Conservation (phyloP, 2,329 filamentous ascomycete genomes). For the Botryosphaeria dothidea region DNA sequence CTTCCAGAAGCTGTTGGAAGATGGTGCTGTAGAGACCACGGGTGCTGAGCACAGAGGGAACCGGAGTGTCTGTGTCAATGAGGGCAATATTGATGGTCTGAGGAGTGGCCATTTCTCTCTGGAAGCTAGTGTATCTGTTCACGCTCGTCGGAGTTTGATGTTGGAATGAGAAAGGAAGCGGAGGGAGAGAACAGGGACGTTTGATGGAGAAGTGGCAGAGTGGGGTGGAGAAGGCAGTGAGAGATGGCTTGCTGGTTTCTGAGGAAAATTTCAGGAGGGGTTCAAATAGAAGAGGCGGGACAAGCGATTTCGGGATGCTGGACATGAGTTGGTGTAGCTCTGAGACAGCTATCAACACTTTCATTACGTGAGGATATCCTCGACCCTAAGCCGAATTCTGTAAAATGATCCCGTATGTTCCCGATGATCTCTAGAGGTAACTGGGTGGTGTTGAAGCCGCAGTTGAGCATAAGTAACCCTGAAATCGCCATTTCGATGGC, state of each 20-base stretch:
- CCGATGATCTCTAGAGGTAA: neutral
- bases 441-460: neutral
- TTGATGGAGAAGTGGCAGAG: neutral
- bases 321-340: neutral
- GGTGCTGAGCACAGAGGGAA: conserved; percentile 26
- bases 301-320: neutral
- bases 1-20: conserved; percentile 29
- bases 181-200: neutral
- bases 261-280: neutral
- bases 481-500: neutral
- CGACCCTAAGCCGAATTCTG: conserved; percentile 3
- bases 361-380: conserved; percentile 10
- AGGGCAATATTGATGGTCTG: conserved; percentile 27
- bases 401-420: conserved; percentile 6
- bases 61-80: conserved; percentile 34
- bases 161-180: neutral
- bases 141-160: neutral
- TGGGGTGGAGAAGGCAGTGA: neutral
- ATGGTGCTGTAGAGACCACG: conserved; percentile 32
- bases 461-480: neutral
- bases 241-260: neutral
- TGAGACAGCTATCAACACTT: neutral
- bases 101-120: neutral
- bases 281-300: neutral
- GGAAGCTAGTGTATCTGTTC: neutral